These are phyloP conservation scores for Favolaschia claudopus DNA, from an alignment of 768 basidiomycete genomes.

Conservation along the genomic window DNA sequence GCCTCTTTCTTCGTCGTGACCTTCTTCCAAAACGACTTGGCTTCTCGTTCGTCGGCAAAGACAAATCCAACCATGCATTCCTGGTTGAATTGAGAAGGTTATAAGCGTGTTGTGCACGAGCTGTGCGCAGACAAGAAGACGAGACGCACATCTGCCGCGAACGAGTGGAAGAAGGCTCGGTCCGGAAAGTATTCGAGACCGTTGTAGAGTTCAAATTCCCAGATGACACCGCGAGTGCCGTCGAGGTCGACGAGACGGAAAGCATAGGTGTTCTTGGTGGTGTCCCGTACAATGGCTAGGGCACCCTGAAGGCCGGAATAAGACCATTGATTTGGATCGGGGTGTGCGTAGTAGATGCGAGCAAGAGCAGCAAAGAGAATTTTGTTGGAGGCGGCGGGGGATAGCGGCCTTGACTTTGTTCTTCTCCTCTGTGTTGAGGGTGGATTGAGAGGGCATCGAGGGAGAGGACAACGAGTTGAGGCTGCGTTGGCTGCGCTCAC, in stretches of 20 bases:
- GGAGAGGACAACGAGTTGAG: not conserved
- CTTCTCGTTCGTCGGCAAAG: conserved; percentile 88
- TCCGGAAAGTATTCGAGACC: conserved; percentile 85
- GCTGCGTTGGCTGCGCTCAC: no score
- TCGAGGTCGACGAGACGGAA: conserved; percentile 86
- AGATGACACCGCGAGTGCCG: conserved; percentile 87
- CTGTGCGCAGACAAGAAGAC: not conserved
- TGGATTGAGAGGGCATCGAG: conserved; percentile 76
- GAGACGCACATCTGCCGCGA: conserved; percentile 87
- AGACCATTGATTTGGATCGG: conserved; percentile 78
- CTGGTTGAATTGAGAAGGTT: conserved; percentile 46
- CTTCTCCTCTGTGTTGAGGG: conserved; percentile 80
- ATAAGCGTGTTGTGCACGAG: no score
- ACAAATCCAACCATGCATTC: conserved; percentile 92
- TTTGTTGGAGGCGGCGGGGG: conserved; percentile 67
- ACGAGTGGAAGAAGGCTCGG: conserved; percentile 91
- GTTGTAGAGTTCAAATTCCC: conserved; percentile 92
- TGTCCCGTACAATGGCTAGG: conserved; percentile 74
- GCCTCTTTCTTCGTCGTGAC: conserved; percentile 70
- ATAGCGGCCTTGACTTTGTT: conserved; percentile 72
- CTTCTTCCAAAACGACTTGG: conserved; percentile 86
- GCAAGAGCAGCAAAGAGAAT: conserved; percentile 83
- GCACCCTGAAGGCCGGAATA: conserved; percentile 91
- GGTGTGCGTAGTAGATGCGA: conserved; percentile 91
- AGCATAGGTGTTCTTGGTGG: conserved; percentile 58